Evolutionary conservation across 164 flowering plant species (phyloP), one percentile per base, ranked within the genome.

Genomic region (Pachysandra terminalis): DNA sequence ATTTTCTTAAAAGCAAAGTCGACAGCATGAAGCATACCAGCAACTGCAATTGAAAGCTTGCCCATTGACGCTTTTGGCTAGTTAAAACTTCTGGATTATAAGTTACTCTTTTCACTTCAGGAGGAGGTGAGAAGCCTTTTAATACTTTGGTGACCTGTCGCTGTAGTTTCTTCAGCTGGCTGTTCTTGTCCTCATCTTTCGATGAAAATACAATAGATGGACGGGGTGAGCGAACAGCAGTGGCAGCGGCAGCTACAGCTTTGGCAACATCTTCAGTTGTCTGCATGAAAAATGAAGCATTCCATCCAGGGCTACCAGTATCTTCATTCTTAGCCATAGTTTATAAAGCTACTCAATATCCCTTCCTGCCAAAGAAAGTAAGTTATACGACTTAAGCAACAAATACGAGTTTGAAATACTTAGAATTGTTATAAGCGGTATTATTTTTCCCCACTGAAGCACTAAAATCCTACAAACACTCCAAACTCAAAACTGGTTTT

Each of bases 11-110:
- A 26, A 16, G 16, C 15, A 6, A 26, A 58, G 13, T 13, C 60
- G 48, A 5, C 23, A 66, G 49, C 59, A 37, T 19, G 37, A 32
- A 61, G 26, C 84, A 23, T 87, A 93, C 99, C 98, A 96, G 79
- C 68, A 86, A 79, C 67, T 86, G 98, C 80, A 84, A 74, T 77
- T 96, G 99, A 79, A 86, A 85, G 75, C 78, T 91, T 63, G 98
- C 96, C 99, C 99, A 96, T 74, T 96, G 99, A 35, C 99, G 96
- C 78, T 96, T 96, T 75, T 80, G 95, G 77, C 85, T 93, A 53
- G 99, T 96, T 48, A 96, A 74, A 74, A 93, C 82, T 81, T 96
- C 99, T 17, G 99, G 99, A 71, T 96, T 96, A 77, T 93, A 96
- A 57, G 72, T 72, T 63, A 74, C 75, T 65, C 67, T 71, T 79